Percentiles rank a stretch among this genome's conserved stretches.
Evolutionary conservation across 1,284 basidiomycete genomes (phyloP).

Genomic region (Cutaneotrichosporon mucoides): DNA sequence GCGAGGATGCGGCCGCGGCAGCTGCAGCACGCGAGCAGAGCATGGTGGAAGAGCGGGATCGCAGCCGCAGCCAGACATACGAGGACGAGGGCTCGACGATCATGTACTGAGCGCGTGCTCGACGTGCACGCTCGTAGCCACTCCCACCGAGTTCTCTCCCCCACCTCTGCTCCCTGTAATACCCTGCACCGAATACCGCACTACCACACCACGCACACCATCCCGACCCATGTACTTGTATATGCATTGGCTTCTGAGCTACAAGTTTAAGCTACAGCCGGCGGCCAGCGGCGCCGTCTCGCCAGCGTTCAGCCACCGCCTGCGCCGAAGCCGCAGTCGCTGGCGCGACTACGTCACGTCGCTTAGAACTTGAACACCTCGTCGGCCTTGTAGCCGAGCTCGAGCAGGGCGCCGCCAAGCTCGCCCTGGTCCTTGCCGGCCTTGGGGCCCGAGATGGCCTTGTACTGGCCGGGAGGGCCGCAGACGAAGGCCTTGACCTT

Average conservation of each 20-base stretch:
- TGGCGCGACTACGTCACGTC: not conserved
- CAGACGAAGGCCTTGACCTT: conserved; percentile 89
- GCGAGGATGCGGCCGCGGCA: not conserved
- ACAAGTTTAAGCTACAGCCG: not conserved
- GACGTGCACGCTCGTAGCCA: not conserved
- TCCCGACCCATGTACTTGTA: not conserved
- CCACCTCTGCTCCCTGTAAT: too few species aligned
- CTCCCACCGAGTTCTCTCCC: too few species aligned
- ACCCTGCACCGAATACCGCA: too few species aligned
- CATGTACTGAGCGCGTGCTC: conserved; percentile 2
- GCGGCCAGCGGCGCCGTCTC: too few species aligned
- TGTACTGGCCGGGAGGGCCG: conserved; percentile 84
- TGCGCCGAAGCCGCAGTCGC: too few species aligned
- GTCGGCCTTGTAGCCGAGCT: conserved; percentile 77
- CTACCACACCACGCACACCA: not conserved
- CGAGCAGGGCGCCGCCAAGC: conserved; percentile 74
- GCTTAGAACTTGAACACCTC: conserved; percentile 54
- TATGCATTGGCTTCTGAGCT: not conserved
- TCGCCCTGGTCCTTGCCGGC: conserved; percentile 72
- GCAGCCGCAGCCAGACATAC: not conserved
- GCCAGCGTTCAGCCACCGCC: too few species aligned
- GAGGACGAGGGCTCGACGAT: conserved; percentile 1
- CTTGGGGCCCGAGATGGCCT: conserved; percentile 60
- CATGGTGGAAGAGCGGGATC: not conserved
- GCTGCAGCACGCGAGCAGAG: not conserved